A percentile compares a stretch with the other conserved stretches of the same genome.
These are phyloP conservation scores for Erodium maritimum DNA, from an alignment of 345 rosid genomes.

Conservation along the genomic window DNA sequence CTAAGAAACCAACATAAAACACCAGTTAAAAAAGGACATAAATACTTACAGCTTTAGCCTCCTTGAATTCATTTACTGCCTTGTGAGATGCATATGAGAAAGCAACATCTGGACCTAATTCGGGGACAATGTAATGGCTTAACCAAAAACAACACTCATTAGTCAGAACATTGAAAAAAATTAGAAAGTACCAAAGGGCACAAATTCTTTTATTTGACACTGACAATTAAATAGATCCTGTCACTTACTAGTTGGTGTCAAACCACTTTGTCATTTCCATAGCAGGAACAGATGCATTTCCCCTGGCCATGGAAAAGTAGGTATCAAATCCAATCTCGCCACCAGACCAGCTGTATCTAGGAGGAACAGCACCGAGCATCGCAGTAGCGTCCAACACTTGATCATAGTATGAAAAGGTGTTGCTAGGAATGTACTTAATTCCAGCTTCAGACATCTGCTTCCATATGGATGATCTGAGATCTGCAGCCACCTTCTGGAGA, in stretches of 20 bases:
- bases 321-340: conserved; percentile 80
- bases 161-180: no score
- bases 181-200: no score
- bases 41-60: conserved; percentile 76
- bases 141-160: conserved; percentile 7
- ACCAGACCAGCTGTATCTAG: conserved; percentile 62
- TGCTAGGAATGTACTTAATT: conserved; percentile 91
- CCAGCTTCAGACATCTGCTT: conserved; percentile 80
- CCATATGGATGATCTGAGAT: conserved; percentile 85
- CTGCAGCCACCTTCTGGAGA: conserved; percentile 74
- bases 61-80: conserved; percentile 88
- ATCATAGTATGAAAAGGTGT: conserved; percentile 85
- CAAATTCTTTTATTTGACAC: no score
- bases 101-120: conserved; percentile 86
- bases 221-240: no score
- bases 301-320: conserved; percentile 98
- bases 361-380: conserved; percentile 95
- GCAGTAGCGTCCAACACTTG: conserved; percentile 87
- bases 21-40: no score
- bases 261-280: conserved; percentile 99
- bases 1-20: no score
- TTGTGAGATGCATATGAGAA: conserved; percentile 95
- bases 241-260: conserved; percentile 98
- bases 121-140: conserved; percentile 95
- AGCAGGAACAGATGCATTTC: conserved; percentile 91